Conservation (phyloP, 352 stramenopile genomes). For the Phytophthora meadii region DNA sequence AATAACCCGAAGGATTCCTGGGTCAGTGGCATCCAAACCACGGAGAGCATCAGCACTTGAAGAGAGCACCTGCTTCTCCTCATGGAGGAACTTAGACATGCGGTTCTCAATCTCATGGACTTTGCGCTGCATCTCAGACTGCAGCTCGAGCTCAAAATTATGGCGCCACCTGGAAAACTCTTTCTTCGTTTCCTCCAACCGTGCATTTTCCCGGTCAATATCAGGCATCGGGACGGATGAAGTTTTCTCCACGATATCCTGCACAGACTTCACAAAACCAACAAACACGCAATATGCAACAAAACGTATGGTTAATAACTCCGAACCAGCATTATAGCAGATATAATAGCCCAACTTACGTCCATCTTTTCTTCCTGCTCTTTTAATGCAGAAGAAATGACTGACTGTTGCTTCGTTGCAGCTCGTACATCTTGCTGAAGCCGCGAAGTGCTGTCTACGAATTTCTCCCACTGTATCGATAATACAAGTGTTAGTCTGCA, state of each 20-base stretch:
- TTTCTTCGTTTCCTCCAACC: constrained; percentile 30
- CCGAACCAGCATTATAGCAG: constrained; percentile 6
- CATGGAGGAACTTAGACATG: constrained; percentile 61
- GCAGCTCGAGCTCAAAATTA: constrained; percentile 45
- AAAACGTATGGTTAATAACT: constrained; percentile 8
- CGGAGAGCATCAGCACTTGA: constrained; percentile 61
- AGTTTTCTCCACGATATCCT: constrained; percentile 33
- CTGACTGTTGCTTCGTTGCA: constrained; percentile 37
- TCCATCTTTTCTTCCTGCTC: constrained; percentile 53
- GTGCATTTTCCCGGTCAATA: constrained; percentile 7
- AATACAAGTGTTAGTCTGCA: constrained; percentile 1
- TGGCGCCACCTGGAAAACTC: constrained; percentile 45
- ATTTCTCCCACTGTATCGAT: constrained; percentile 53
- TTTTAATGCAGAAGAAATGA: constrained; percentile 39
- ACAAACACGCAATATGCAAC: constrained; percentile 1
- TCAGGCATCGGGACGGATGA: constrained; percentile 4
- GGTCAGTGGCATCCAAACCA: constrained; percentile 61
- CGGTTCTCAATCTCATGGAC: constrained; percentile 65
- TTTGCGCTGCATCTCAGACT: constrained; percentile 57
- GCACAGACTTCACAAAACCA: constrained; percentile 25
- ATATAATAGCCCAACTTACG: constrained; percentile 27
- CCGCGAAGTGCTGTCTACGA: constrained; percentile 48
- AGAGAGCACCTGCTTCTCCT: constrained; percentile 63
- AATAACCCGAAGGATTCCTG: constrained; percentile 47
- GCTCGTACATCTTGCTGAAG: constrained; percentile 41